Base-by-base conservation (phyloP, 2,329 filamentous ascomycete species). In the Sarocladium kiliense region DNA sequence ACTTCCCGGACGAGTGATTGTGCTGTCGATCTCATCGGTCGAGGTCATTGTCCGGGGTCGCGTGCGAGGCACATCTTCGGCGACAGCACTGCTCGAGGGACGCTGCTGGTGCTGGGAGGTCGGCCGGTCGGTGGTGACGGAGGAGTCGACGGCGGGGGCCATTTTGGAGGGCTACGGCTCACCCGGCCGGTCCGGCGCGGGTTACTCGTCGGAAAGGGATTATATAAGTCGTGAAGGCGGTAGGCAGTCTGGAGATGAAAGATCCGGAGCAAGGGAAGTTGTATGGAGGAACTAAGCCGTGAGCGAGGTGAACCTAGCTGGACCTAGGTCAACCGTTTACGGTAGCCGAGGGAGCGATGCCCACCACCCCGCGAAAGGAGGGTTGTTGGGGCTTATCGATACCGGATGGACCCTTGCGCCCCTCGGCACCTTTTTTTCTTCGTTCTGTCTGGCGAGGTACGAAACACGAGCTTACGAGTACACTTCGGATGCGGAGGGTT, bases 1-100 rank as follows among this genome's bases (percentile, higher is more conserved):
- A 14, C 88, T 81, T 23, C 84, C 84, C 2, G 84, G 84, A 63
- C 82, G 80, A 54, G 74, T 80, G 64, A 87, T 80, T 50, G 80
- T 80, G 63, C 74, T 82, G 68, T 82, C 78, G 55, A 84, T 83
- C 68, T 83, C 80, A 62, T 80, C 75, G 11, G 77, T 78, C 59
- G 74, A 76, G 34, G 77, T 81, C 66, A 68, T 68, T 26, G 68
- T 68, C 44, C 66, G 62, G 41, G 63, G 61, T 37, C 63, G 62
- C 36, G 19, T 53, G 23, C 34, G 32, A 30, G 50, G 50, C 19
- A 41, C 21, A 41, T 39, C 32, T 3, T 53, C 50, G 25, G 50
- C 50, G 14, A 27, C 30, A 5, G 50, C 23, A 19, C 50, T 53
- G 27, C 12, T 53, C 3, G 50, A 6, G 5, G 34, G 50, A 18